Percentiles rank a stretch among this genome's conserved stretches.
Evolutionary conservation across 2,329 filamentous ascomycete genomes (phyloP).

Genomic region (Davidsoniella virescens): DNA sequence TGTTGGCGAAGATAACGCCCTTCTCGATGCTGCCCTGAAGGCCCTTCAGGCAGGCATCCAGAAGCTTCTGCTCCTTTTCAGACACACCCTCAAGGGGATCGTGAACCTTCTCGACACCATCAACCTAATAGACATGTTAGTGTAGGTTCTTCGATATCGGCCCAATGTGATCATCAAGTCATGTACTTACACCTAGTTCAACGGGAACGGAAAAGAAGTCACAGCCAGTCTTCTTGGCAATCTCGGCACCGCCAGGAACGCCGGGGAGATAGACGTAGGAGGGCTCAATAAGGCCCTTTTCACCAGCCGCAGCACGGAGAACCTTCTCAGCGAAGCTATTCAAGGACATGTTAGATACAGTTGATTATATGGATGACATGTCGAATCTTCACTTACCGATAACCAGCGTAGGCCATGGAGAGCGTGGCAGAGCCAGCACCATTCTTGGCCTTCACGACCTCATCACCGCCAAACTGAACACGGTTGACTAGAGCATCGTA

Average conservation of each 20-base stretch:
- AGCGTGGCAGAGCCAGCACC: conserved; percentile 79
- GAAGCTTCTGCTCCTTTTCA: conserved; percentile 76
- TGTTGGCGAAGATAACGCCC: conserved; percentile 78
- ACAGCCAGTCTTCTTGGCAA: conserved; percentile 65
- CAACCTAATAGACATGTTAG: conserved; percentile 37
- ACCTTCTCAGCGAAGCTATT: conserved; percentile 76
- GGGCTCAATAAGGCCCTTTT: conserved; percentile 86
- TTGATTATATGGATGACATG: conserved; percentile 19
- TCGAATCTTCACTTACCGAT: conserved; percentile 42
- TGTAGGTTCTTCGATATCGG: conserved; percentile 1
- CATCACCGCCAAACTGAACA: conserved; percentile 95
- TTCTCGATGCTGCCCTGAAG: conserved; percentile 89
- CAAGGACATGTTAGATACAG: neutral
- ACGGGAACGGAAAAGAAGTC: conserved; percentile 96
- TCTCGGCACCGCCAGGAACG: conserved; percentile 70
- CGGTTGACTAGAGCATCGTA: conserved; percentile 82
- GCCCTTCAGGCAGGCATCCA: conserved; percentile 58
- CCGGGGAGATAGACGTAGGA: conserved; percentile 92
- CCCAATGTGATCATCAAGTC: conserved; percentile 7
- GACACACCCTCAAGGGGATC: conserved; percentile 65
- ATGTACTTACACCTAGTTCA: conserved; percentile 71
- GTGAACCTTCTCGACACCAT: conserved; percentile 70
- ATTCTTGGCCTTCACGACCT: conserved; percentile 90
- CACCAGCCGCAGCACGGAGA: conserved; percentile 71
- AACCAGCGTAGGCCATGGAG: conserved; percentile 92